These are phyloP conservation scores for Kazachstania viticola DNA, from an alignment of 805 yeast species.

Conservation along the genomic window DNA sequence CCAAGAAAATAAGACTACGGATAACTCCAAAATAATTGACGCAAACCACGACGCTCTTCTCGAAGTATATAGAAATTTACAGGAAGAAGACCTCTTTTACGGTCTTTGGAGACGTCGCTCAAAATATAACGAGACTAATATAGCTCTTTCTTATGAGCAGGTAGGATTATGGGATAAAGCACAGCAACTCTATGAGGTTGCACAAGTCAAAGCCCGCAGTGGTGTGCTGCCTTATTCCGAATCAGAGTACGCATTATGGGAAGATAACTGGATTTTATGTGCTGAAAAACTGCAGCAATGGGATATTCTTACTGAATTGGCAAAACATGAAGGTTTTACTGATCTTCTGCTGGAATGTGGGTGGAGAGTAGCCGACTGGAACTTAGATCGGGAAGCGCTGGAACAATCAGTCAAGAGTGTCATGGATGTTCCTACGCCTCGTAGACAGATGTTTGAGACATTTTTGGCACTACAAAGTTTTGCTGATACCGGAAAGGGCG, in stretches of 20 bases:
- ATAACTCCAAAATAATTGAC: slow-evolving; percentile 66
- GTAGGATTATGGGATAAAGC: slow-evolving; percentile 93
- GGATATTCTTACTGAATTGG: slow-evolving; percentile 93
- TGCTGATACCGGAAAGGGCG: slow-evolving; percentile 79
- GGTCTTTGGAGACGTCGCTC: slow-evolving; percentile 97
- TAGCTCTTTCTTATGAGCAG: slow-evolving; percentile 90
- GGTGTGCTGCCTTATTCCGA: slow-evolving; percentile 94
- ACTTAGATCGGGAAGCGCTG: slow-evolving; percentile 83
- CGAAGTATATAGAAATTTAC: slow-evolving; percentile 77
- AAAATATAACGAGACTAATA: slow-evolving; percentile 82
- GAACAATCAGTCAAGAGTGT: slow-evolving; percentile 92
- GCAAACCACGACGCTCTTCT: slow-evolving; percentile 83
- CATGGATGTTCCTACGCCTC: slow-evolving; percentile 97
- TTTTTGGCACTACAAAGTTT: slow-evolving; percentile 86
- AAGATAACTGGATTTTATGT: slow-evolving; percentile 95
- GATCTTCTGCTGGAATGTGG: slow-evolving; percentile 95
- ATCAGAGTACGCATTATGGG: slow-evolving; percentile 93
- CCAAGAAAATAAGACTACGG: slow-evolving; percentile 44
- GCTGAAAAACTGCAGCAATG: slow-evolving; percentile 96
- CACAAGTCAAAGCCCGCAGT: slow-evolving; percentile 91
- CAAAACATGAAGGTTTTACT: slow-evolving; percentile 95
- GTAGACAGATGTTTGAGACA: slow-evolving; percentile 92
- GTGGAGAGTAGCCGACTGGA: slow-evolving; percentile 99
- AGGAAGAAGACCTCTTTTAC: slow-evolving; percentile 93
- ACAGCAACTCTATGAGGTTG: slow-evolving; percentile 85